phyloP scores from a whole-genome alignment of 2,329 filamentous ascomycete species.

The Sarocladium kiliense region DNA sequence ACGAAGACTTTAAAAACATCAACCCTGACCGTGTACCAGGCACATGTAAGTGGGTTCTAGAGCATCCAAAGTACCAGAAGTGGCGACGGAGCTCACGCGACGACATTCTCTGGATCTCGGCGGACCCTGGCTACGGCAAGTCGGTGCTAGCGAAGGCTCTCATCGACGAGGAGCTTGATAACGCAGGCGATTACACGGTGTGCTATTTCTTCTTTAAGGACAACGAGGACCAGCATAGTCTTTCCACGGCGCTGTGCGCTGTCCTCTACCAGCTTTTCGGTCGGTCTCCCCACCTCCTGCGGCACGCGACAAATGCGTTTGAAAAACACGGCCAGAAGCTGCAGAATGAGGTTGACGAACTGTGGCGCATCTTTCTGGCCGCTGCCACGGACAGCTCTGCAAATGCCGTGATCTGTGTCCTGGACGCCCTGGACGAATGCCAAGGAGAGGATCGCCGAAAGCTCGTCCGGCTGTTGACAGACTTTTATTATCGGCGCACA shows the following conservation, averaged over 20 bases:
- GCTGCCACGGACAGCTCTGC: no score
- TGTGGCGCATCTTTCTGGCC: no score
- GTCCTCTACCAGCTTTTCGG: constrained; percentile 32
- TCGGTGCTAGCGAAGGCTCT: constrained; percentile 29
- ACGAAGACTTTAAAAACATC: not conserved
- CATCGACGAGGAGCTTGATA: constrained; percentile 20
- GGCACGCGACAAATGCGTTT: no score
- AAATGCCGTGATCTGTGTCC: constrained; percentile 26
- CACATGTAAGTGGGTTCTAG: constrained; percentile 17
- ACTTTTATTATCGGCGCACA: no score
- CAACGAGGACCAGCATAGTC: constrained; percentile 27
- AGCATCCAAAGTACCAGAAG: constrained; percentile 12
- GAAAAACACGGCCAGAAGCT: constrained; percentile 29
- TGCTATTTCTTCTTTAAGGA: constrained; percentile 40
- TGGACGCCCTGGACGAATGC: constrained; percentile 39
- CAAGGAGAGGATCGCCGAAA: no score
- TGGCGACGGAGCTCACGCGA: constrained; percentile 16
- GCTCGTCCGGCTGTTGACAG: no score
- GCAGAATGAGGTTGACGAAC: constrained; percentile 14
- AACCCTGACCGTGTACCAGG: not conserved
- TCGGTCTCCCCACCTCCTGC: constrained; percentile 17
- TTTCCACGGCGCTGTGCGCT: constrained; percentile 24
- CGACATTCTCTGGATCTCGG: constrained; percentile 27
- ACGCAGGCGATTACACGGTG: constrained; percentile 13
- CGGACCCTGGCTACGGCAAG: constrained; percentile 33